Evolutionary conservation across 441 rosid species (phyloP).

Genomic region (Manihot esculenta): DNA sequence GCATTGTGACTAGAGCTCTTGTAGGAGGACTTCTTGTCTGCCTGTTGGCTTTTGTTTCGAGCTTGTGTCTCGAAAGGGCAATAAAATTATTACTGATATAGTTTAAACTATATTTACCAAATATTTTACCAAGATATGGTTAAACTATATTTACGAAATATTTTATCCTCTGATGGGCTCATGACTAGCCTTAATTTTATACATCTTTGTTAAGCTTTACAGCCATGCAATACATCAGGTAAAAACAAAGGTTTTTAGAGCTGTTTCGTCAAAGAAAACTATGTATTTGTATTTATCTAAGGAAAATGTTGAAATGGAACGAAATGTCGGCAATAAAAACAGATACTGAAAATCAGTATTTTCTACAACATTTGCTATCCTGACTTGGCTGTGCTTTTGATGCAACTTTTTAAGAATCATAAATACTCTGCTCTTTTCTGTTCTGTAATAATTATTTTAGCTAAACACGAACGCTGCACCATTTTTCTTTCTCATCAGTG

Average conservation of each 20-base stretch:
- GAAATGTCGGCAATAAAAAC: background rate
- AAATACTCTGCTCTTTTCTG: background rate
- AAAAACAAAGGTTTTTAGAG: conserved; percentile 40
- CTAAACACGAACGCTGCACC: background rate
- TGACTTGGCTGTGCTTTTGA: background rate
- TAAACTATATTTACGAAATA: too few relatives aligned
- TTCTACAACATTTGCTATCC: background rate
- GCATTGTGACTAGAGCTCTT: conserved; percentile 51
- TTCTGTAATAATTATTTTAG: background rate
- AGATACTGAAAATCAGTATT: background rate
- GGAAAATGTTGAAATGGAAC: background rate
- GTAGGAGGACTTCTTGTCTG: conserved; percentile 63
- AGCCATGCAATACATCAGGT: too few relatives aligned
- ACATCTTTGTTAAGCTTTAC: too few relatives aligned
- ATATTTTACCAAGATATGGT: too few relatives aligned
- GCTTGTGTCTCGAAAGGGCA: too few relatives aligned
- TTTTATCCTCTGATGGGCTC: too few relatives aligned
- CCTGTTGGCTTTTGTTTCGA: too few relatives aligned
- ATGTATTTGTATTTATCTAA: too few relatives aligned
- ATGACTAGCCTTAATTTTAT: too few relatives aligned
- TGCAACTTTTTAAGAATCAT: background rate
- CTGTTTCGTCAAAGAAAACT: conserved; percentile 23
- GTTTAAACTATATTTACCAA: too few relatives aligned
- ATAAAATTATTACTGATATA: too few relatives aligned
- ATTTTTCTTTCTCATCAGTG: background rate